Base-by-base conservation (phyloP, 495 filamentous ascomycete species). In the Aspergillus funiculosus region DNA sequence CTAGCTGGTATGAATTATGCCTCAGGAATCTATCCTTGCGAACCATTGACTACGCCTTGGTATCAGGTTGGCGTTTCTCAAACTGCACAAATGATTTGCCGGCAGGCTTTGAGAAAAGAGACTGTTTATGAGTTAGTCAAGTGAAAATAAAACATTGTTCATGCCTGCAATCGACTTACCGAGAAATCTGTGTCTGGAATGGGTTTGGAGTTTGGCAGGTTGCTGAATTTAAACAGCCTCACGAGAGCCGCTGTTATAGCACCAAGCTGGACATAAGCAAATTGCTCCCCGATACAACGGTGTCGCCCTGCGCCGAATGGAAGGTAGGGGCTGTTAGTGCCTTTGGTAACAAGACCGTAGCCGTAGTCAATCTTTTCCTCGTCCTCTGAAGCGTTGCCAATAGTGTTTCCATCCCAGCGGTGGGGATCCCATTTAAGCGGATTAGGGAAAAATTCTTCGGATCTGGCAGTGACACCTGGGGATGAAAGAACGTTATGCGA, bases 271-370 rank as follows among this genome's bases (percentile, higher is more conserved):
- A 75, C 60, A 51, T 79, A 78, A 24, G 75, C 75, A 43, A 77
- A 79, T 39, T 75, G 68, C 56, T 79, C 75, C 17, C 75, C 75
- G 43, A 78, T 77, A 47, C 76, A 79, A 27, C 76, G 68, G 50
- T 78, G 76, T 18, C 75, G 64, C 8, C 76, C 76, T 17, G 73
- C 75, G 22, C 76, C 76, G 51, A 78, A 78, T 9, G 74, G 74
- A 36, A 77, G 63, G 52, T 78, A 79, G 1, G 76, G 73, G 46
- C 74, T 77, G 47, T 66, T 71, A 8, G 74, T 68, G 24, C 72
- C 74, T 61, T 75, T 78, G 50, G 50, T 71, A 21, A 76, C 65
- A 19, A 68, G 46, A 32, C 72, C 71, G 32, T 73, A 73, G 4
- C 68, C 71, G 47, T 74, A 72, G 39, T 73, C 70, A 27, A 72